Evolutionary conservation across 169 alveolate species (phyloP).

Genomic region (Cyclospora cayetanensis): DNA sequence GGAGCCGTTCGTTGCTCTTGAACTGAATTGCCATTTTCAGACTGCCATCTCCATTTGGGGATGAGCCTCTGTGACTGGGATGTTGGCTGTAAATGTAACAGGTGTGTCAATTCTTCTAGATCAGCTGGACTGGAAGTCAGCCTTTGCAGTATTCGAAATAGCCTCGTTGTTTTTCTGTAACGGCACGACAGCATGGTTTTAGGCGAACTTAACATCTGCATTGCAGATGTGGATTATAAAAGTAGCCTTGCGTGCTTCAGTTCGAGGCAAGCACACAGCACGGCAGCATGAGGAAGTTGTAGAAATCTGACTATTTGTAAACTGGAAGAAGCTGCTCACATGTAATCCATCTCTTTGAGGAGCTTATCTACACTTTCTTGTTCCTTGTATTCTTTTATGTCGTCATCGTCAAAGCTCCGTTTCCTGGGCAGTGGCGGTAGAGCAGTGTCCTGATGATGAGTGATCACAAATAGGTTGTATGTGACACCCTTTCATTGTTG

Average conservation of each 20-base stretch:
- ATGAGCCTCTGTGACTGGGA: neutral
- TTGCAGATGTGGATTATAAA: too few relatives aligned
- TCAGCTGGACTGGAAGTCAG: constrained; percentile 38
- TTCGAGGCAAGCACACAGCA: too few relatives aligned
- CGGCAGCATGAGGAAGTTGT: too few relatives aligned
- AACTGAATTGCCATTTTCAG: neutral
- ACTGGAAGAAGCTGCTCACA: neutral
- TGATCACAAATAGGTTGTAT: neutral
- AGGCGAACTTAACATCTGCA: too few relatives aligned
- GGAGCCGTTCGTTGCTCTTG: constrained; percentile 6
- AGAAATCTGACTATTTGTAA: neutral
- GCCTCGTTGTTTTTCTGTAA: too few relatives aligned
- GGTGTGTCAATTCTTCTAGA: constrained; percentile 50
- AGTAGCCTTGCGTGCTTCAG: too few relatives aligned
- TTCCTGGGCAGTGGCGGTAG: constrained; percentile 2
- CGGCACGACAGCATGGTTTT: too few relatives aligned
- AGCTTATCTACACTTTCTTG: neutral
- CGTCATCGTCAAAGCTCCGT: neutral
- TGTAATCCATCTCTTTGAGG: neutral
- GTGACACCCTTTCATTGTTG: neutral
- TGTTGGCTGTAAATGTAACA: neutral
- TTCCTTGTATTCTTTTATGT: neutral
- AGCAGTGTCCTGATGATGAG: constrained; percentile 31
- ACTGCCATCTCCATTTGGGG: constrained; percentile 28
- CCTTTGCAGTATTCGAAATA: constrained; percentile 17